Conservation (phyloP, 2,329 filamentous ascomycete genomes). For the Coniochaeta pulveracea region DNA sequence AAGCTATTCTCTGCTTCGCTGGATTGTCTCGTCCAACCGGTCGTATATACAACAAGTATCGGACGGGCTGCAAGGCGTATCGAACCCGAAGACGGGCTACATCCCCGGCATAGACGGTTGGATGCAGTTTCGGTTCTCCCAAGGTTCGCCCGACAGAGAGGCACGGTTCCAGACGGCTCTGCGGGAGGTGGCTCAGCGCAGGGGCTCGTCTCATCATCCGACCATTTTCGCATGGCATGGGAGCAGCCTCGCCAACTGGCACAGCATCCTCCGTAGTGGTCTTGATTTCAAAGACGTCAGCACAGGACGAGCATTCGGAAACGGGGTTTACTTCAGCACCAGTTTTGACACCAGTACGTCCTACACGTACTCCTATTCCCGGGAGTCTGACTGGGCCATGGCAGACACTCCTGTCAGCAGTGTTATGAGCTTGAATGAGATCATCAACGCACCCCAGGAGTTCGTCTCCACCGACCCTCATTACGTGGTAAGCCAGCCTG, state of each 20-base stretch:
- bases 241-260: constrained; percentile 69
- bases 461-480: constrained; percentile 47
- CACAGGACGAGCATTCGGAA: constrained; percentile 60
- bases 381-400: constrained; percentile 37
- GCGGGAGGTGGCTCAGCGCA: constrained; percentile 23
- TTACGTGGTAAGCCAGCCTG: constrained; percentile 61
- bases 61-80: background rate
- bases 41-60: constrained; percentile 60
- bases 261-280: constrained; percentile 76
- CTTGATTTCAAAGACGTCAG: constrained; percentile 54
- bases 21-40: constrained; percentile 84
- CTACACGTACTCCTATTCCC: constrained; percentile 30
- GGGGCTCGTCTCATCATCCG: constrained; percentile 33
- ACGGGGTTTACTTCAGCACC: constrained; percentile 74
- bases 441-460: constrained; percentile 60
- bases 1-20: constrained; percentile 59
- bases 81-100: constrained; percentile 29
- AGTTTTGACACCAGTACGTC: constrained; percentile 41
- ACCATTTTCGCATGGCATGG: constrained; percentile 86
- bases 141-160: constrained; percentile 83
- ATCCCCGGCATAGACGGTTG: constrained; percentile 55
- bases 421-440: constrained; percentile 70
- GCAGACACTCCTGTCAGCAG: constrained; percentile 48
- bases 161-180: constrained; percentile 58
- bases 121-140: constrained; percentile 78